Conservation (phyloP, 345 rosid genomes). For the Hibiscus trionum region DNA sequence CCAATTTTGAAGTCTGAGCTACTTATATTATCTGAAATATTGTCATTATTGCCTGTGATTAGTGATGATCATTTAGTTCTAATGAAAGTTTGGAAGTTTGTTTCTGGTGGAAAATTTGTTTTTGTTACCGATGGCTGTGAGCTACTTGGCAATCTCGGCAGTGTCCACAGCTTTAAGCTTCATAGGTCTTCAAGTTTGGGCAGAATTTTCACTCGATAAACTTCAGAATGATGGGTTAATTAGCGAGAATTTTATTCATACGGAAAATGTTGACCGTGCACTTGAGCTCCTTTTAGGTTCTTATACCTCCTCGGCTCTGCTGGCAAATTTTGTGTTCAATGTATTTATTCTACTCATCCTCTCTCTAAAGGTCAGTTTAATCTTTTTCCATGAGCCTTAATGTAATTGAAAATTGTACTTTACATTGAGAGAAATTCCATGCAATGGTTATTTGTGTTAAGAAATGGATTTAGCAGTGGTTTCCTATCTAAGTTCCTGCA, state of each 20-base stretch:
- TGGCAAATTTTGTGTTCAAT: constrained; percentile 68
- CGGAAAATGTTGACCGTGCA: constrained; percentile 44
- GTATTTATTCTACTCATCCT: constrained; percentile 67
- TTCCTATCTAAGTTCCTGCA: no score
- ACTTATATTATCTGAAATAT: constrained; percentile 4
- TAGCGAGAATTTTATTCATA: constrained; percentile 29
- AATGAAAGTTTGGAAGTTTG: constrained; percentile 34
- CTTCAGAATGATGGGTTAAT: constrained; percentile 47
- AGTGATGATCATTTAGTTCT: constrained; percentile 30
- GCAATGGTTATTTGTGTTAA: background rate
- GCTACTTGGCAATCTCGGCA: constrained; percentile 52
- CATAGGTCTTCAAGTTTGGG: constrained; percentile 65
- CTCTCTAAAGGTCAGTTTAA: constrained; percentile 63
- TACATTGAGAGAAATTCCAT: background rate
- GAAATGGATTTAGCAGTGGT: no score
- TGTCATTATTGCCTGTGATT: constrained; percentile 16
- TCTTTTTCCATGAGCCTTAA: background rate
- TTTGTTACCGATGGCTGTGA: constrained; percentile 55
- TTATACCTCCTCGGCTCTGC: constrained; percentile 49
- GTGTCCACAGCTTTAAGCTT: constrained; percentile 67
- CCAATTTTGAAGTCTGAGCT: background rate
- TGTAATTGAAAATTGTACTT: background rate
- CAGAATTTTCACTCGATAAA: constrained; percentile 53
- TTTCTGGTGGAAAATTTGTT: constrained; percentile 27
- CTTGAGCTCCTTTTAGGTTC: constrained; percentile 60